These are phyloP conservation scores for Daldinia concentrica DNA, from an alignment of 495 filamentous ascomycete species.

Conservation along the genomic window DNA sequence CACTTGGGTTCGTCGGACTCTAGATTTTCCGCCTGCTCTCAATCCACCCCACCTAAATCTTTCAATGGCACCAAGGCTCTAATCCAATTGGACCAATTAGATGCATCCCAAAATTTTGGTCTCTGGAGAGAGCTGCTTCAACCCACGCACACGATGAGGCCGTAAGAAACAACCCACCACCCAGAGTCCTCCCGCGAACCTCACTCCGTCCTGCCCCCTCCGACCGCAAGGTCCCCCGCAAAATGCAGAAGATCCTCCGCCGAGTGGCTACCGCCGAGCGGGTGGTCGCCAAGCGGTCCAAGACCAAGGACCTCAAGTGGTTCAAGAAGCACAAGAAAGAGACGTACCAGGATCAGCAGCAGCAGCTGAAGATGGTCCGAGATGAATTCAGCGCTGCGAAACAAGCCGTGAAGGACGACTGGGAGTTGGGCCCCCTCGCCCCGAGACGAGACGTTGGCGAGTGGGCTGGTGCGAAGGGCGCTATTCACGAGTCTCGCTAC, in stretches of 20 bases:
- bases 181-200: not conserved
- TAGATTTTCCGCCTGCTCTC: constrained; percentile 28
- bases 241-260: constrained; percentile 80
- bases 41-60: not conserved
- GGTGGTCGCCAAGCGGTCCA: constrained; percentile 63
- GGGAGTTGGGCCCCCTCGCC: constrained; percentile 76
- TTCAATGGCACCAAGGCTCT: not conserved
- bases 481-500: constrained; percentile 53
- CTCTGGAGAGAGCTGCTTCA: not conserved
- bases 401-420: constrained; percentile 68
- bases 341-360: constrained; percentile 21
- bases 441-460: constrained; percentile 72
- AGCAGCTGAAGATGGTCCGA: constrained; percentile 6
- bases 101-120: constrained; percentile 9
- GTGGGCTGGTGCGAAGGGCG: constrained; percentile 52
- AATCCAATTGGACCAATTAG: constrained; percentile 25
- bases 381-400: constrained; percentile 44
- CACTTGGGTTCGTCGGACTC: constrained; percentile 18
- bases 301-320: constrained; percentile 49
- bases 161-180: constrained; percentile 6
- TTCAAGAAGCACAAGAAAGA: constrained; percentile 50
- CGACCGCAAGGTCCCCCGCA: not conserved
- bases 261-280: constrained; percentile 73
- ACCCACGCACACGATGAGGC: constrained; percentile 5
- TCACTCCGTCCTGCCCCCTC: not conserved